These are phyloP conservation scores for Rutstroemia sp. DNA, from an alignment of 2,329 filamentous ascomycete species.

Conservation along the genomic window DNA sequence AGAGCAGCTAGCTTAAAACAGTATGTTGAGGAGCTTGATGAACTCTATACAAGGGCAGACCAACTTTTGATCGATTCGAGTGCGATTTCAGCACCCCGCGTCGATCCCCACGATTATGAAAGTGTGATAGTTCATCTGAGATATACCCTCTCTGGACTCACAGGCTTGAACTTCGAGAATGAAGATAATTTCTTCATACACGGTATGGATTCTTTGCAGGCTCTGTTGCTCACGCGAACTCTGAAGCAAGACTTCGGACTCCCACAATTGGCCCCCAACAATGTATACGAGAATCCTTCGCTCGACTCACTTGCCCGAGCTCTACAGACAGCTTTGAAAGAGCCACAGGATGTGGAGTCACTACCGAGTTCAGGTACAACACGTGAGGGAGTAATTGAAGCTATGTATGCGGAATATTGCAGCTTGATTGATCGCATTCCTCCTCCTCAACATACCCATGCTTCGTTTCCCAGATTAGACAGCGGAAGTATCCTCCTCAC, in stretches of 20 bases:
- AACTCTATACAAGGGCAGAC: constrained; percentile 3
- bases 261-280: background rate
- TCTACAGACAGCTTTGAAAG: background rate
- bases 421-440: constrained; percentile 1
- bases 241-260: background rate
- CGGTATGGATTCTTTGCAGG: constrained; percentile 10
- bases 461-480: background rate
- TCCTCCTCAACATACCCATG: background rate
- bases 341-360: background rate
- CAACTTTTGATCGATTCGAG: background rate
- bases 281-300: background rate
- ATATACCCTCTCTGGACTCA: background rate
- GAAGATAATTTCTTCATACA: constrained; percentile 2
- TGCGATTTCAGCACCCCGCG: background rate
- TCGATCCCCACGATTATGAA: background rate
- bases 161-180: background rate
- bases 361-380: background rate
- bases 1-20: constrained; percentile 23
- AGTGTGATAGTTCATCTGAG: background rate
- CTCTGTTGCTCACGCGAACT: background rate
- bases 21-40: constrained; percentile 27
- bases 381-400: background rate
- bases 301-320: background rate
- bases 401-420: background rate
- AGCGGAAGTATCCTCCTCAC: constrained; percentile 32